Percentiles rank a stretch among this genome's conserved stretches.
Evolutionary conservation across 1,284 basidiomycete species (phyloP).

Genomic region (Trametes polyzona): DNA sequence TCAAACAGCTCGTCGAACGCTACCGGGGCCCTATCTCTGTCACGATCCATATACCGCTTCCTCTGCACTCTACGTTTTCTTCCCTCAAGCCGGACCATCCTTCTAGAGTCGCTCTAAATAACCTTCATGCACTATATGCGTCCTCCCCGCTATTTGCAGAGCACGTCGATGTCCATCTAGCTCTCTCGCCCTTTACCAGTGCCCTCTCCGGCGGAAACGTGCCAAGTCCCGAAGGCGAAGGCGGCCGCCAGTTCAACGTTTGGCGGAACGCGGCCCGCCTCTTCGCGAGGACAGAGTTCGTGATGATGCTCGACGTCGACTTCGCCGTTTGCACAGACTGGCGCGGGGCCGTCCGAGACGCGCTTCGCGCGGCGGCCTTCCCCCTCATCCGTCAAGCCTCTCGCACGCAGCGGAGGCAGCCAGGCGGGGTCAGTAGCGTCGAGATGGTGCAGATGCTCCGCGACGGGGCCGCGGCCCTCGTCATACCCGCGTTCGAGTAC

Average conservation of each 20-base stretch:
- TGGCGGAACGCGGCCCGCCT: constrained; percentile 85
- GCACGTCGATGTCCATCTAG: constrained; percentile 86
- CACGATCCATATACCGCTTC: constrained; percentile 66
- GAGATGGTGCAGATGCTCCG: constrained; percentile 42
- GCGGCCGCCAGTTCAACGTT: constrained; percentile 80
- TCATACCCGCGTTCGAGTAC: constrained; percentile 83
- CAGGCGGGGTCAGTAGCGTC: constrained; percentile 28
- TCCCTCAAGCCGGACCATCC: constrained; percentile 33
- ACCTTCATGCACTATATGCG: constrained; percentile 66
- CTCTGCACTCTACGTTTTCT: constrained; percentile 31
- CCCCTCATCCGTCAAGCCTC: constrained; percentile 19
- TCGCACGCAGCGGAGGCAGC: constrained; percentile 15
- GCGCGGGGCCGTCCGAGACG: constrained; percentile 52
- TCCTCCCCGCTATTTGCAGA: constrained; percentile 63
- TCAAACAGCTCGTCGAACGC: constrained; percentile 67
- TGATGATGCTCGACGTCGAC: constrained; percentile 90
- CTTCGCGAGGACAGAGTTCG: constrained; percentile 78
- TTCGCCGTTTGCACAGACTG: constrained; percentile 85
- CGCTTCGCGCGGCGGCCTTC: constrained; percentile 23
- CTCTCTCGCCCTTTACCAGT: constrained; percentile 71
- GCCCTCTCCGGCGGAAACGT: constrained; percentile 18
- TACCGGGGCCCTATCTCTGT: constrained; percentile 86
- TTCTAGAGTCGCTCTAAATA: constrained; percentile 48
- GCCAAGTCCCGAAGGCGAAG: constrained; percentile 28
- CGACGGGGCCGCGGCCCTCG: constrained; percentile 66